Percentiles rank a stretch among this genome's conserved stretches.
Evolutionary conservation across 1,139 yeast species (phyloP).

Genomic region (Fermentozyma sake): DNA sequence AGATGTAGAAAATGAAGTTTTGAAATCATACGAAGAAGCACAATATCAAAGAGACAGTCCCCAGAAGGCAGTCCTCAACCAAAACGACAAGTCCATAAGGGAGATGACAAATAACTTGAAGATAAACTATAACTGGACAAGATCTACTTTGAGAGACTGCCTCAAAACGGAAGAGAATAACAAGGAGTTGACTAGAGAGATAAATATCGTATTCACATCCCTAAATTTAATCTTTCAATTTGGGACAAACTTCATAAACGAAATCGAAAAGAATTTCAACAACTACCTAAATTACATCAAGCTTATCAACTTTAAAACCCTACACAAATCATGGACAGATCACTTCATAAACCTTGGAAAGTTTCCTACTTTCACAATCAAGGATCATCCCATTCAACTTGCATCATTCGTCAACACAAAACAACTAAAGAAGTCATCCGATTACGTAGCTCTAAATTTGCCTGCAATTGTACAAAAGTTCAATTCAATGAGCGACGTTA

Average conservation of each 20-base stretch:
- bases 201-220: slow-evolving; percentile 46
- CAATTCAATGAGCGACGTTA: slow-evolving; percentile 35
- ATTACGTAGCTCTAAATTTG: slow-evolving; percentile 19
- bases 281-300: slow-evolving; percentile 45
- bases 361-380: slow-evolving; percentile 26
- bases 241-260: slow-evolving; percentile 46
- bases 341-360: slow-evolving; percentile 37
- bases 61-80: too few relatives aligned
- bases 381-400: slow-evolving; percentile 15
- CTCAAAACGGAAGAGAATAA: slow-evolving; percentile 16
- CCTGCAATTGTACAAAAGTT: slow-evolving; percentile 31
- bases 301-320: slow-evolving; percentile 42
- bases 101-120: slow-evolving; percentile 21
- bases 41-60: slow-evolving; percentile 6
- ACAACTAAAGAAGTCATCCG: slow-evolving; percentile 20
- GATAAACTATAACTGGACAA: slow-evolving; percentile 26
- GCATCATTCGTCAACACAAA: slow-evolving; percentile 24
- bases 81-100: too few relatives aligned
- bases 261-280: slow-evolving; percentile 50
- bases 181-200: slow-evolving; percentile 19
- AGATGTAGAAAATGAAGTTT: slow-evolving; percentile 5
- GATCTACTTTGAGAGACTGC: slow-evolving; percentile 18
- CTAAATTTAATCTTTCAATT: slow-evolving; percentile 57
- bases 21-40: background rate
- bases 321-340: slow-evolving; percentile 45